Evolutionary conservation across 164 flowering plant species (phyloP), one percentile per base, ranked within the genome.

Genomic region (Macadamia integrifolia): DNA sequence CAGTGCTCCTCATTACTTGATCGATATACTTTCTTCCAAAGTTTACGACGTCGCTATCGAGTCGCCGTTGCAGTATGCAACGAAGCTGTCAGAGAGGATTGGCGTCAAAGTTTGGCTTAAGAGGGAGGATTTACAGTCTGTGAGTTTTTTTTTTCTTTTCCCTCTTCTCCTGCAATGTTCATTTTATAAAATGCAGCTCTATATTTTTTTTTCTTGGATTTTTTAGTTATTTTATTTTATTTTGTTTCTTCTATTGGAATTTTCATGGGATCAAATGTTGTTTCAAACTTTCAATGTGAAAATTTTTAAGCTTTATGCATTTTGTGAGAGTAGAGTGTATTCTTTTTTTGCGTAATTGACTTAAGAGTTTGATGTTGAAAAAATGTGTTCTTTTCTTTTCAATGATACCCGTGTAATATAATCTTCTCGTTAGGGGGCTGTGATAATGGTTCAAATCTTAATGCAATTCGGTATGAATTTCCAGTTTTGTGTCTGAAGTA

Each of bases 121-220:
- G 73, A 75, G 99, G 64, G 98, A 95, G 77, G 98, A 92, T 79
- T 75, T 92, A 32, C 98, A 95, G 73, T 97, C 97, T 28, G 98
- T 94, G 70, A 75, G 86, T 67, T 11, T n/a, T 29, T 55, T 56
- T 23, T 23, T 23, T 0, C 28, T 30, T 13, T 62, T 32, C 61
- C 50, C 32, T 35, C 17, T 18, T 49, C 48, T 35, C 40, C 40
- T 35, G 40, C 3, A n/a, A 13, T 15, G 17, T 43, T 29, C 31
- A 35, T 35, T 35, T 2, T 35, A 35, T 35, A 35, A 35, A 35
- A 31, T 13, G 13, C 0, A 18, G 61, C 32, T 60, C 17, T 52
- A 17, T 43, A 5, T 18, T 44, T 12, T 46, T 46, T 40, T 6
- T 28, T 9, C 17, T 17, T 18, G 18, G 29, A 58, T 52, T 23